Evolutionary conservation across 768 basidiomycete species (phyloP), one percentile per base, ranked within the genome.

Genomic region (Mycena leptocephala): DNA sequence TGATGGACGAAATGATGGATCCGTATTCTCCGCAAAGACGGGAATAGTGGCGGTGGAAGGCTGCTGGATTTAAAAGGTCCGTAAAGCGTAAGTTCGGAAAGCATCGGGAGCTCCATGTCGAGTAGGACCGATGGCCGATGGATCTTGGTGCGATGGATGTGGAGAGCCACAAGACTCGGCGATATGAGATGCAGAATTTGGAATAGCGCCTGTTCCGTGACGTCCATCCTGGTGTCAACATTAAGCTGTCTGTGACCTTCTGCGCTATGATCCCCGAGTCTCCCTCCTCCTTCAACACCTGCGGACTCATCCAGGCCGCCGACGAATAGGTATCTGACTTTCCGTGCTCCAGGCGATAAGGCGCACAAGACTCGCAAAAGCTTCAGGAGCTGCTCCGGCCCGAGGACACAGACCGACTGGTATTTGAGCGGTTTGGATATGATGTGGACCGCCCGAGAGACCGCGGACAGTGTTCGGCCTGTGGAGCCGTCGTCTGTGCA

Each of bases 381-480:
- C 43, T 53, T 67, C 46, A 39, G 13, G 28, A 74, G 58, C 59
- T 55, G 66, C 35, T 41, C 24, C 22, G 20, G 46, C 20, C 73
- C 59, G 41, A 62, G 18, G 20, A 62, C 37, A 9, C 65, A 51
- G 14, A 74, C 2, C 10, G 73, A 74, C 73, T 74, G 73, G 41
- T 74, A 74, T 43, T 74, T 74, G 1, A 68, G 30, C 32, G 73
- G 73, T 48, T 55, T 74, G 20, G 73, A 74, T 18, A 43, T 24
- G 28, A 32, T 3, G 24, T 59, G 64, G 35, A 46, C 35, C 11
- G 55, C 41, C n/a, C 68, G 68, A 58, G 68, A 70, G n/a, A 61
- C 58, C 11, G 24, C 0, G 22, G 68, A 61, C 46, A 70, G 20
- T 10, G 69, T 41, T 26, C 69, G 48, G 58, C 69, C 69, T 32